Evolutionary conservation across 371 early-diverging fungal species (phyloP), one percentile per base, ranked within the genome.

Genomic region (Nematocida sp.): DNA sequence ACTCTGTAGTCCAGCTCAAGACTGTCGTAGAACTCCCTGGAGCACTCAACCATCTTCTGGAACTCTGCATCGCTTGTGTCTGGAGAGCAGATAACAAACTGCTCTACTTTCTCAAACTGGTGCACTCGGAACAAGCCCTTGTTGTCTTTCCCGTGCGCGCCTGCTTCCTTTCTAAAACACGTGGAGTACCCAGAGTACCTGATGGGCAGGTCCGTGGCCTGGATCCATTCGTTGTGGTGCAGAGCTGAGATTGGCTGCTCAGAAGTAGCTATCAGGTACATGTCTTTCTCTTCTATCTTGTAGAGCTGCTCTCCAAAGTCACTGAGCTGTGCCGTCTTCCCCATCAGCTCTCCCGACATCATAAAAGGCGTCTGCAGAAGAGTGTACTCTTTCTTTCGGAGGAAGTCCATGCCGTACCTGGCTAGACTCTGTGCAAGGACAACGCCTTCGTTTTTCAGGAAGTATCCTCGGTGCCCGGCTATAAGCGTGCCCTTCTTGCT

Each of bases 61-160:
- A 93, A 93, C 91, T 91, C 90, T 76, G 90, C 92, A 91, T 93
- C 91, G 40, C 90, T 90, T 86, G 94, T 92, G 70, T 92, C 93
- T 40, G 96, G 95, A 66, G 91, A 90, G 27, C 92, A 89, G 79
- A 99, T 83, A 41, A 92, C 89, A 85, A 99, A 96, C 86, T 98
- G 98, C 86, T 99, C 98, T 63, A 99, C 87, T 88, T 99, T 99
- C 84, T 99, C 97, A 83, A 99, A 99, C 87, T 99, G 99, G 83
- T 99, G 99, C 46, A 99, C 94, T 74, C 99, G 88, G 89, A 97
- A 99, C 76, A 97, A 90, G 65, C 99, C 99, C 92, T 92, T 89
- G 64, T 93, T 95, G 83, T 97, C 98, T 79, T 93, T 91, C 76
- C 99, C 99, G 80, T 93, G 93, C 1, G 96, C 92, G 67, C 99